These are phyloP conservation scores for Cryphonectria nitschkei DNA, from an alignment of 2,329 filamentous ascomycete genomes.

Conservation along the genomic window DNA sequence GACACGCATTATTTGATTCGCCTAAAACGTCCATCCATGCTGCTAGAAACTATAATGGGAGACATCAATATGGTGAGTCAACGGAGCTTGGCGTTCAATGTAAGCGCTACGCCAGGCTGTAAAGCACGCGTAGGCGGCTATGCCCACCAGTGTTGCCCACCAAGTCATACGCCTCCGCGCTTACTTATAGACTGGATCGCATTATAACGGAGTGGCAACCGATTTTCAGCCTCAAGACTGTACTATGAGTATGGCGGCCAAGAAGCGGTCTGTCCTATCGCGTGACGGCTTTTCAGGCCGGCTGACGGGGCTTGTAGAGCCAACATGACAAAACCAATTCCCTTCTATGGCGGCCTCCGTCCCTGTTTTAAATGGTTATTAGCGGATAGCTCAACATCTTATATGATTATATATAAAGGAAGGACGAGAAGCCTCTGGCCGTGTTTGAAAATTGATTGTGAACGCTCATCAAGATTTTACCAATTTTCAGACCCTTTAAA, in stretches of 20 bases:
- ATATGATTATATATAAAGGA: not conserved
- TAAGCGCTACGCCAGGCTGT: constrained; percentile 4
- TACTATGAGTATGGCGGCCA: not conserved
- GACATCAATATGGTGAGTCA: not conserved
- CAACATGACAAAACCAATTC: not conserved
- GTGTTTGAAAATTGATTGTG: not conserved
- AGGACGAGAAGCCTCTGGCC: not conserved
- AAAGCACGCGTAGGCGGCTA: not conserved
- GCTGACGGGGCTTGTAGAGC: not conserved
- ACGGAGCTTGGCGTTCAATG: not conserved
- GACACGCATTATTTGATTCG: not conserved
- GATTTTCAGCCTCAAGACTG: not conserved
- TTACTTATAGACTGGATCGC: not conserved
- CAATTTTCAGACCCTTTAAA: not conserved
- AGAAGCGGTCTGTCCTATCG: not conserved
- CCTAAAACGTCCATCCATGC: not conserved
- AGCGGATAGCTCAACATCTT: too few relatives aligned
- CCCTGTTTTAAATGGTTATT: not conserved
- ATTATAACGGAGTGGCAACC: not conserved
- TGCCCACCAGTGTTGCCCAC: not conserved
- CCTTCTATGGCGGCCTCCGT: not conserved
- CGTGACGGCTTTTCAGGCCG: not conserved
- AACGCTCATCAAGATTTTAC: not conserved
- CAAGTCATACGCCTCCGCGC: not conserved
- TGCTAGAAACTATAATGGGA: not conserved